Percentiles rank a stretch among this genome's conserved stretches.
Evolutionary conservation across 208 protist genomes (phyloP).

Genomic region (Acanthamoeba culbertsoni): DNA sequence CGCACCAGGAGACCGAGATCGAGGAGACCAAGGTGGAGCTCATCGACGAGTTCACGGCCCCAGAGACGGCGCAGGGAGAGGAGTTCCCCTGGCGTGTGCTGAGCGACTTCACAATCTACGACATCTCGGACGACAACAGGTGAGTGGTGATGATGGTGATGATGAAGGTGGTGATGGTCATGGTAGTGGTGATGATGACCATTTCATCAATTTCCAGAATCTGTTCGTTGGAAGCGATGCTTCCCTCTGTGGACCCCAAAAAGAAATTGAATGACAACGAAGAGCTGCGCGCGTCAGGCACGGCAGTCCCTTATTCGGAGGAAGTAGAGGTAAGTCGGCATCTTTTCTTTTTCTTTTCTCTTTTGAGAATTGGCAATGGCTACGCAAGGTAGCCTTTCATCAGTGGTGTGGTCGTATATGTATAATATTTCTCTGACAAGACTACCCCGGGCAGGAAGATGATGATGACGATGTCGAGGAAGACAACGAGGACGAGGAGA

Average conservation of each 20-base stretch:
- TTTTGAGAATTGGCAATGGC: not conserved
- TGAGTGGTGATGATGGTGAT: not conserved
- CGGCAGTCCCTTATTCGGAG: not conserved
- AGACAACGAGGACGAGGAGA: not conserved
- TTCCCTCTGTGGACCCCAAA: not conserved
- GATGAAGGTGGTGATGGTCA: not conserved
- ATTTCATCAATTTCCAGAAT: not conserved
- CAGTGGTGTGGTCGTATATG: no score
- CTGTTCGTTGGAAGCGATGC: not conserved
- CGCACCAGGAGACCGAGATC: not conserved
- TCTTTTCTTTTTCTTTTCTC: not conserved
- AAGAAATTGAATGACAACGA: not conserved
- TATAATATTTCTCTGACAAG: not conserved
- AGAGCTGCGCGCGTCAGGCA: conserved; percentile 1
- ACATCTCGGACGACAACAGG: conserved; percentile 7
- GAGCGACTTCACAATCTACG: conserved; percentile 30
- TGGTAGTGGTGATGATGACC: not conserved
- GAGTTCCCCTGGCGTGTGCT: not conserved
- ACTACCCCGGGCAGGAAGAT: not conserved
- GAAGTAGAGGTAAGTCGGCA: not conserved
- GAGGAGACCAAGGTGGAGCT: not conserved
- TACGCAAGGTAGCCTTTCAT: not conserved
- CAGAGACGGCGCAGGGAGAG: not conserved
- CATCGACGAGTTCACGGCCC: not conserved
- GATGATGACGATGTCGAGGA: not conserved